A percentile compares a stretch with the other conserved stretches of the same genome.
These are phyloP conservation scores for Pleurotus tuoliensis DNA, from an alignment of 768 basidiomycete species.

Conservation along the genomic window DNA sequence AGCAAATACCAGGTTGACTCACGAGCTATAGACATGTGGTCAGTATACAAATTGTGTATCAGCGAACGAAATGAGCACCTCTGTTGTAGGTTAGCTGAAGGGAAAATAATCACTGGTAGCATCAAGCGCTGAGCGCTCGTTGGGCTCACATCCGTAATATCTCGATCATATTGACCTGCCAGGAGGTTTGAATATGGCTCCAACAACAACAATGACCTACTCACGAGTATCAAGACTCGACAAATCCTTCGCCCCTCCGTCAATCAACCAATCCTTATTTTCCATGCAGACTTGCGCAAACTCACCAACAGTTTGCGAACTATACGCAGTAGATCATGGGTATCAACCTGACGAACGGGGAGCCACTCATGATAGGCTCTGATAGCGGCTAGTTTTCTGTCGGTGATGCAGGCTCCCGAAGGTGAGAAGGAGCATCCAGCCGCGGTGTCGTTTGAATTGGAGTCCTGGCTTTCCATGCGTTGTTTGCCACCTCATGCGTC, in stretches of 20 bases:
- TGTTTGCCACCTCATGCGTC: constrained; percentile 55
- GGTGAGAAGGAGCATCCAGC: constrained; percentile 47
- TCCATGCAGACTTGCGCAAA: background rate
- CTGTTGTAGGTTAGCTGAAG: too few relatives aligned
- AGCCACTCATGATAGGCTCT: constrained; percentile 62
- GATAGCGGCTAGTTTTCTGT: constrained; percentile 55
- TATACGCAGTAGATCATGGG: constrained; percentile 51
- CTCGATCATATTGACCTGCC: constrained; percentile 47
- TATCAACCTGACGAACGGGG: constrained; percentile 54
- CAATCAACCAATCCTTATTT: too few relatives aligned
- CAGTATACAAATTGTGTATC: background rate
- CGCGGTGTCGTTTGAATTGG: constrained; percentile 52
- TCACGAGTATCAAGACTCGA: constrained; percentile 54
- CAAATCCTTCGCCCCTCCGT: constrained; percentile 29
- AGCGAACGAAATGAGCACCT: too few relatives aligned
- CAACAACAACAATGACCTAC: background rate
- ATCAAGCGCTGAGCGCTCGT: too few relatives aligned
- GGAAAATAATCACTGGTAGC: too few relatives aligned
- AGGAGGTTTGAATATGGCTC: background rate
- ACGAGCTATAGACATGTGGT: too few relatives aligned
- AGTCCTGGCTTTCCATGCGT: constrained; percentile 56
- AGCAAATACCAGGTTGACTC: background rate
- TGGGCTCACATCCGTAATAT: constrained; percentile 47
- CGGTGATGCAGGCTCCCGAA: constrained; percentile 54
- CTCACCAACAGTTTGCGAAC: constrained; percentile 47